Conservation (phyloP, 140 eudicot genomes). For the Bidens hawaiensis region DNA sequence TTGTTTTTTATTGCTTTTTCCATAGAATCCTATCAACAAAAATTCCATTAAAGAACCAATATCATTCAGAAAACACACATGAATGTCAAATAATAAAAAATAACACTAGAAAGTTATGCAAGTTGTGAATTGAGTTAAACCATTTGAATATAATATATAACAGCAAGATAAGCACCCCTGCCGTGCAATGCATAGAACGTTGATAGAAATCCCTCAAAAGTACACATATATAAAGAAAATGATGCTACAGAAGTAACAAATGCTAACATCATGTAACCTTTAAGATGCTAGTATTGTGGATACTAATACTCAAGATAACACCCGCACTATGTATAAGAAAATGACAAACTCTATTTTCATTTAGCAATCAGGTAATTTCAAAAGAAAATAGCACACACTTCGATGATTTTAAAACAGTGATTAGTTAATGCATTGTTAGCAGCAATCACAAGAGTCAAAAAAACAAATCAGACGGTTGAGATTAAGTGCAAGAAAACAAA, state of each 20-base stretch:
- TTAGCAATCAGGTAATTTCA: too few relatives aligned
- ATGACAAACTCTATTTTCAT: too few relatives aligned
- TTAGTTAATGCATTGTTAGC: too few relatives aligned
- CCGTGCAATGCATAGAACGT: background rate
- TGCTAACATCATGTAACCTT: background rate
- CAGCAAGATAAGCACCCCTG: slow-evolving; percentile 6
- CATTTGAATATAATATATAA: background rate
- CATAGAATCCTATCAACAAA: slow-evolving; percentile 81
- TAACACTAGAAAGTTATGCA: background rate
- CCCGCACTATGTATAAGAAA: too few relatives aligned
- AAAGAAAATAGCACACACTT: too few relatives aligned
- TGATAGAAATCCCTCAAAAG: background rate
- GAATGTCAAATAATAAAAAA: background rate
- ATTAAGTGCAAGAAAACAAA: too few relatives aligned
- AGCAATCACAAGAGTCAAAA: too few relatives aligned
- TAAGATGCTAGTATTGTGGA: background rate
- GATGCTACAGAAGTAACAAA: background rate
- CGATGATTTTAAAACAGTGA: too few relatives aligned
- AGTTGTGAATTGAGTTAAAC: background rate
- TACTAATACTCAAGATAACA: background rate
- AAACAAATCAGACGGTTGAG: too few relatives aligned
- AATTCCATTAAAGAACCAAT: background rate
- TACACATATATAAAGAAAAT: background rate
- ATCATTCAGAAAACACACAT: background rate
- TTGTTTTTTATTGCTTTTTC: slow-evolving; percentile 94